Percentiles rank a stretch among this genome's conserved stretches.
Conservation (phyloP, 129 eudicot genomes). For the carrot (Daucus carota) region DH1_v3.0 NC_030381.2:52783001-52783500, state of each 20-base stretch:
- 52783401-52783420: no score
- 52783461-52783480: no score
- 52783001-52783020: conserved; percentile 93
- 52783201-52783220: conserved; percentile 96
- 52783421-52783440: no score
- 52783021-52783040: conserved; percentile 72
- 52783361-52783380: background rate
- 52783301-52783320: background rate
- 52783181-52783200: conserved; percentile 76
- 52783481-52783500: no score
- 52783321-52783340: no score
- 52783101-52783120: conserved; percentile 52
- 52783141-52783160: conserved; percentile 74
- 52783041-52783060: conserved; percentile 60
- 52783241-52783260: conserved; percentile 63
- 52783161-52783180: conserved; percentile 83
- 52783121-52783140: conserved; percentile 36
- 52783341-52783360: background rate
- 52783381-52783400: background rate
- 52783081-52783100: conserved; percentile 28
- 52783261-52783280: background rate
- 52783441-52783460: no score
- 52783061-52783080: conserved; percentile 30
- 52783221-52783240: conserved; percentile 94
- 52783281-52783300: background rate